Evolutionary conservation across 1,284 basidiomycete genomes (phyloP).

Genomic region (Sanghuangporus weigelae): DNA sequence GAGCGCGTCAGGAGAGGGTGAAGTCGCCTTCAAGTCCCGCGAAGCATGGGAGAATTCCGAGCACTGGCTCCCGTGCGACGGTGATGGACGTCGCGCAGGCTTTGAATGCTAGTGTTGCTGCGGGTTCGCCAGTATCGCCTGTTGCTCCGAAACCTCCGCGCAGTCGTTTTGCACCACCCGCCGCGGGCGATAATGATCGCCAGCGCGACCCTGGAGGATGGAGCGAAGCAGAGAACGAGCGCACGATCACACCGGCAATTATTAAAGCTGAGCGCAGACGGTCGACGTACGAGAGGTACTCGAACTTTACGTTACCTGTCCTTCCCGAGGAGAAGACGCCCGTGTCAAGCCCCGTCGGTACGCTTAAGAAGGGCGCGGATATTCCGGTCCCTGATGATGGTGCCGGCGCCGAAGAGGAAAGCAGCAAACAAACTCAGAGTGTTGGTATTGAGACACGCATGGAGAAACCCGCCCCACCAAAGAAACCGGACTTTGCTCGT

Average conservation of each 20-base stretch:
- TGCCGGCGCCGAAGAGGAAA: conserved; percentile 6
- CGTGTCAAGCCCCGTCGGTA: conserved; percentile 47
- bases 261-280: conserved; percentile 47
- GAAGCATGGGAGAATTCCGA: conserved; percentile 53
- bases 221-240: conserved; percentile 21
- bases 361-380: conserved; percentile 36
- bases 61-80: conserved; percentile 60
- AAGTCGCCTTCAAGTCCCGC: conserved; percentile 25
- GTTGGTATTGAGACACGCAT: conserved; percentile 6
- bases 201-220: conserved; percentile 21
- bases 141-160: neutral
- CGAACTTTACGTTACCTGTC: conserved; percentile 54
- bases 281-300: conserved; percentile 63
- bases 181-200: conserved; percentile 15
- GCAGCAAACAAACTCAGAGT: neutral
- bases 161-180: neutral
- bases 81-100: conserved; percentile 75
- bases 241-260: conserved; percentile 16
- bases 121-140: conserved; percentile 14
- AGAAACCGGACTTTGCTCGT: conserved; percentile 5
- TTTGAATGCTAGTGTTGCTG: conserved; percentile 25
- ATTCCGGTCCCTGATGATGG: conserved; percentile 20
- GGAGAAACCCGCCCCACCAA: conserved; percentile 6
- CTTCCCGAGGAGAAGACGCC: conserved; percentile 65
- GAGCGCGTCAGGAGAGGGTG: conserved; percentile 19